A percentile compares a stretch with the other conserved stretches of the same genome.
Conservation (phyloP, 495 filamentous ascomycete species). For the Xylaria bambusicola region DNA sequence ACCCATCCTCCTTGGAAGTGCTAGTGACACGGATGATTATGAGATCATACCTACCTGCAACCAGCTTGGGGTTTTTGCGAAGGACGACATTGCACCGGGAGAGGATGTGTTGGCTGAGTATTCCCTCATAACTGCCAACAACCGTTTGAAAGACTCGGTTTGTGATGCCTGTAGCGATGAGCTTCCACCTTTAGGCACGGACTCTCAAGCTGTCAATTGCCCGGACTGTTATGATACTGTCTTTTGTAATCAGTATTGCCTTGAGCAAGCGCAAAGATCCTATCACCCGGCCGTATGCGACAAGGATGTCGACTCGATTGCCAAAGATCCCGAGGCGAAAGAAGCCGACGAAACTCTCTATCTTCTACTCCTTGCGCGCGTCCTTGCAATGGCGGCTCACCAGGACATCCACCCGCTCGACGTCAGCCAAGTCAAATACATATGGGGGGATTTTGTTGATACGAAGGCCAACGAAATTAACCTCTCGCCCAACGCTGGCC, state of each 20-base stretch:
- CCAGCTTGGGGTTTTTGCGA: slow-evolving; percentile 88
- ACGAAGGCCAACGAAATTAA: slow-evolving; percentile 51
- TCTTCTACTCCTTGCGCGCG: slow-evolving; percentile 72
- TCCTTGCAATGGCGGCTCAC: slow-evolving; percentile 83
- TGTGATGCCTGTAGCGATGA: slow-evolving; percentile 82
- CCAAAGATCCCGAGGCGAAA: slow-evolving; percentile 70
- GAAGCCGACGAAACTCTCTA: slow-evolving; percentile 79
- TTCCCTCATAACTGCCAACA: slow-evolving; percentile 80
- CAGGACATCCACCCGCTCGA: slow-evolving; percentile 81
- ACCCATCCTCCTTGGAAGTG: slow-evolving; percentile 62
- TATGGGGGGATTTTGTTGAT: slow-evolving; percentile 80
- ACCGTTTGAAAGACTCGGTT: slow-evolving; percentile 72
- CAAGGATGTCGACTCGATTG: slow-evolving; percentile 76
- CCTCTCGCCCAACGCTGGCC: slow-evolving; percentile 49
- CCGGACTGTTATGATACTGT: slow-evolving; percentile 77
- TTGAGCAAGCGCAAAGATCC: slow-evolving; percentile 63
- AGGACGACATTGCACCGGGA: slow-evolving; percentile 71
- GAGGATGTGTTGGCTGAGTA: slow-evolving; percentile 79
- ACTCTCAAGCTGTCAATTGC: slow-evolving; percentile 59
- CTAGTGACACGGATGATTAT: slow-evolving; percentile 42
- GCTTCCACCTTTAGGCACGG: slow-evolving; percentile 60
- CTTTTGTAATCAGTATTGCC: slow-evolving; percentile 80
- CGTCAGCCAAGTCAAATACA: slow-evolving; percentile 81
- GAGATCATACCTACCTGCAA: slow-evolving; percentile 57
- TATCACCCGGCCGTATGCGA: slow-evolving; percentile 91